Evolutionary conservation across 495 filamentous ascomycete genomes (phyloP), one percentile per base, ranked within the genome.

Genomic region (Neurospora sublineolata): DNA sequence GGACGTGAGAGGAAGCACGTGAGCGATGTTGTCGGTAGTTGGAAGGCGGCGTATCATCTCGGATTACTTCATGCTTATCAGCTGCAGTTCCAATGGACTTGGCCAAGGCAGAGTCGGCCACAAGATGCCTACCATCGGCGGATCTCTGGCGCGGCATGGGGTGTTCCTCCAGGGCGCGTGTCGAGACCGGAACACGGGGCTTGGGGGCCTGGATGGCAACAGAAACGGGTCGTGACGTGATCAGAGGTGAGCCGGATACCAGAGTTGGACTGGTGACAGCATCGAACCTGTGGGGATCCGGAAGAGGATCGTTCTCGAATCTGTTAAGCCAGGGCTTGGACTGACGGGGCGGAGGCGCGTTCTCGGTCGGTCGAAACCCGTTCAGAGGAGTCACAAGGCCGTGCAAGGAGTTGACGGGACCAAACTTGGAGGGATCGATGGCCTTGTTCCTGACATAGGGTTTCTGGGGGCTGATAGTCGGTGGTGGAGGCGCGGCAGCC

Each of bases 241-340:
- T 39, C 39, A 74, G 38, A 20, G 64, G 79, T 64, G 78, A 75
- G 42, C 73, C 75, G 70, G 84, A 82, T n/a, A 83, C 81, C 52
- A 81, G 78, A 18, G 89, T 85, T 67, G 75, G 73, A 67, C 82
- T 83, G 20, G 85, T 78, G 30, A 77, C 80, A 72, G 82, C 86
- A 69, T 90, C 89, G 74, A 87, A 90, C 46, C 82, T 85, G 38
- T 81, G 81, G 4, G 87, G 87, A 75, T 92, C 90, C 12, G 72
- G 76, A 37, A 76, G 76, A 23, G 76, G 73, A n/a, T 79, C 72
- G 18, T 75, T 67, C 30, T 58, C 12, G 37, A 69, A 73, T 7
- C 67, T 71, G 44, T 67, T 71, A 27, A 67, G 69, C 4, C 68
- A 71, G 1, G 64, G 68, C 14, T 42, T 72, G 0, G 42, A 69